A percentile compares a stretch with the other conserved stretches of the same genome.
Conservation (phyloP, 1,139 yeast species). For the Pneumocystis sp. region DNA sequence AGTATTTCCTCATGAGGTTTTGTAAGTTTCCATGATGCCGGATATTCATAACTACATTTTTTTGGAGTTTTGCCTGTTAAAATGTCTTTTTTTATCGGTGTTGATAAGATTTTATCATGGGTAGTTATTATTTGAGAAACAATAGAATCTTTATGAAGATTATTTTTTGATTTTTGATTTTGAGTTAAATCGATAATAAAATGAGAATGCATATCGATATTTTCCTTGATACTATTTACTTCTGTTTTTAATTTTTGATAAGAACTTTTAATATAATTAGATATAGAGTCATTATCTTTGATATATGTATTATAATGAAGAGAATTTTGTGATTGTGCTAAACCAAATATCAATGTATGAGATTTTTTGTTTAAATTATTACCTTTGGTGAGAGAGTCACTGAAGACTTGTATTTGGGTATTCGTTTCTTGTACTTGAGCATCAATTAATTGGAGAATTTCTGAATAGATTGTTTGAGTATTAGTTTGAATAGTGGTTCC, state of each 20-base stretch:
- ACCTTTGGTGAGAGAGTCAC: conserved; percentile 12
- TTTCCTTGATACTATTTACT: conserved; percentile 11
- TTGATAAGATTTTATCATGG: conserved; percentile 7
- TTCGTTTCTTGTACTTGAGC: conserved; percentile 15
- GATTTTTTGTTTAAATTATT: neutral
- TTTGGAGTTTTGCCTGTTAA: conserved; percentile 15
- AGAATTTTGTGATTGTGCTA: conserved; percentile 14
- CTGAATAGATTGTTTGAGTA: conserved; percentile 15
- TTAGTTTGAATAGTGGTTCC: conserved; percentile 14
- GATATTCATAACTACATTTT: conserved; percentile 11
- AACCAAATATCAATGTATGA: neutral
- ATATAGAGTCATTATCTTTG: conserved; percentile 3
- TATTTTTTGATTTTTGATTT: conserved; percentile 3
- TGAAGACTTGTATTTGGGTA: conserved; percentile 14
- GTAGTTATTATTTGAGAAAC: conserved; percentile 6
- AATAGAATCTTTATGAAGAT: conserved; percentile 2
- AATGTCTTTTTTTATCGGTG: conserved; percentile 9
- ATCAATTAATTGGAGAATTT: conserved; percentile 14
- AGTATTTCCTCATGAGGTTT: conserved; percentile 9
- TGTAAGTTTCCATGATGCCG: conserved; percentile 9
- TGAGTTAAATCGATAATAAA: conserved; percentile 5
- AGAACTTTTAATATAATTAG: conserved; percentile 6
- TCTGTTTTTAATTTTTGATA: conserved; percentile 1
- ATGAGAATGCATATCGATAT: conserved; percentile 10
- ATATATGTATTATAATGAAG: conserved; percentile 10